Base-by-base conservation (phyloP, 2,329 filamentous ascomycete genomes). In the Orbilia brochopaga region DNA sequence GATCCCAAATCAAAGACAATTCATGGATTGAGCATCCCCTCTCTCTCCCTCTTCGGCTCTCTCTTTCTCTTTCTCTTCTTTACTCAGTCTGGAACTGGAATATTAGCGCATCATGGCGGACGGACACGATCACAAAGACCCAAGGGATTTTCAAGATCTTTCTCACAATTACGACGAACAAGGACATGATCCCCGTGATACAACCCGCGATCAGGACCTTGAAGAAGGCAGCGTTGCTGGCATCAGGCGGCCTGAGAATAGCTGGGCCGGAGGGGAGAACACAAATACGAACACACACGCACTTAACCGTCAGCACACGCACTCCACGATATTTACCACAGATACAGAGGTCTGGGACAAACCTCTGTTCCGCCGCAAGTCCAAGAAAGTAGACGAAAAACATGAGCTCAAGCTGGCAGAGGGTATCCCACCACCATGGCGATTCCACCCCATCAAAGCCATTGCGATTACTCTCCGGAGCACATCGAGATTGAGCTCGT, bases 401-500 rank as follows among this genome's bases (percentile, higher is more conserved):
- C 52, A 55, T 23, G 30, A 5, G 30, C 8, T 13, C 17, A 35
- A 17, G 17, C 52, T 55, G 10, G 27, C 52, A 15, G 17, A 55
- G 32, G 52, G 52, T 23, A 27, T 35, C 15, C 55, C 55, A 2
- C 6, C 6, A 8, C 40, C 17, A 11, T 32, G 40, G 44, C 55
- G 67, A n/a, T 66, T 73, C 19, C 54, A 73, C n/a, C 67, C 67
- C 2, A 19, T 60, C 21, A 60, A 64, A 17, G 35, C 62, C 8
- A 23, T 61, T n/a, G 30, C n/a, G 13, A 73, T 73, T 19, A 73
- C 62, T 1, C 48, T 46, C 21, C 55, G 17, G 46, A 51, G 46
- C 21, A 73, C 67, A 3, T 73, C 67, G 19, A 61, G 50, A n/a
- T 53, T 73, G 44, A 61, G 50, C 21, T 55, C 60, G 2, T 61